Evolutionary conservation across 176 grass and related monocot species (phyloP).

Genomic region (sorghum (Sorghum bicolor)): Sorghum_bicolor_NCBIv3 NC_012871.2:61958501-61959000

Average conservation of each 20-base stretch:
- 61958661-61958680: constrained; percentile 46
- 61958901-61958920: constrained; percentile 58
- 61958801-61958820: constrained; percentile 42
- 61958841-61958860: constrained; percentile 47
- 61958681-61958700: constrained; percentile 64
- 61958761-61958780: not conserved
- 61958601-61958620: constrained; percentile 73
- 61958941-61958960: constrained; percentile 40
- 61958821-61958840: constrained; percentile 54
- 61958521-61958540: constrained; percentile 57
- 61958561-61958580: constrained; percentile 63
- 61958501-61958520: constrained; percentile 53
- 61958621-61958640: constrained; percentile 76
- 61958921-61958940: constrained; percentile 67
- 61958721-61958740: constrained; percentile 89
- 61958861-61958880: constrained; percentile 35
- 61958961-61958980: constrained; percentile 18
- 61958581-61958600: constrained; percentile 77
- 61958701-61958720: constrained; percentile 57
- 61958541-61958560: constrained; percentile 10
- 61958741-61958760: constrained; percentile 61
- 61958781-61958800: constrained; percentile 73
- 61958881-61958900: constrained; percentile 62
- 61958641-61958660: constrained; percentile 49
- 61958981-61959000: not conserved